Conservation (phyloP, 2,329 filamentous ascomycete genomes). For the Leptoxyphium fumago region DNA sequence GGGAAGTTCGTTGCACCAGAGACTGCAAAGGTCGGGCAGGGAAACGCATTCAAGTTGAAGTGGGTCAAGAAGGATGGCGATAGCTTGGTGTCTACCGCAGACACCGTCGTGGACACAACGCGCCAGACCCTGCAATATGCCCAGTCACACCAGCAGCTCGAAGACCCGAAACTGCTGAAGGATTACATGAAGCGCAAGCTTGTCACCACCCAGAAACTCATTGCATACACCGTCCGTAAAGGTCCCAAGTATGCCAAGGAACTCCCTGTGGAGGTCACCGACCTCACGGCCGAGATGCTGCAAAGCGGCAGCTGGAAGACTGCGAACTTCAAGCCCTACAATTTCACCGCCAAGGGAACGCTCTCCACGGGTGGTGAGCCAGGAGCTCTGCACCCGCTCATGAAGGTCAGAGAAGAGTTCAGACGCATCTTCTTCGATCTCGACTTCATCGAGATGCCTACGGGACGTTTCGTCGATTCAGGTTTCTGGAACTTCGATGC, state of each 20-base stretch:
- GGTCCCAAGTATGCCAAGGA: constrained; percentile 78
- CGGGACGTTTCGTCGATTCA: constrained; percentile 77
- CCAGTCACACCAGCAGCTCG: constrained; percentile 50
- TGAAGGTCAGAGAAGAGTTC: constrained; percentile 93
- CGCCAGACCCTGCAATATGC: constrained; percentile 61
- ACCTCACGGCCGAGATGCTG: constrained; percentile 88
- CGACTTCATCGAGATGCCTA: constrained; percentile 98
- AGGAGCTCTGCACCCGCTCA: constrained; percentile 44
- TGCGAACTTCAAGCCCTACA: constrained; percentile 73
- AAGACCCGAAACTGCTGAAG: constrained; percentile 59
- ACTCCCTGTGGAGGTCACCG: constrained; percentile 84
- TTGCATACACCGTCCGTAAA: constrained; percentile 72
- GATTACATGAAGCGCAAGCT: constrained; percentile 91
- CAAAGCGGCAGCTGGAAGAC: constrained; percentile 80
- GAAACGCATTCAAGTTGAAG: constrained; percentile 73
- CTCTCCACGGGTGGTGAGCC: constrained; percentile 40
- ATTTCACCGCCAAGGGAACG: constrained; percentile 46
- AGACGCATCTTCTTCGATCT: constrained; percentile 98
- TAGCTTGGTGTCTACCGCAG: constrained; percentile 40
- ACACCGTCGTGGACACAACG: constrained; percentile 68
- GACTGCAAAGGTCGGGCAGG: constrained; percentile 72
- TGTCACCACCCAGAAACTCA: constrained; percentile 66
- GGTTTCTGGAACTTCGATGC: constrained; percentile 99
- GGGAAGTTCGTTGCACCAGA: constrained; percentile 51
- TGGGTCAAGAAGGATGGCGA: constrained; percentile 51